Evolutionary conservation across 2,329 filamentous ascomycete genomes (phyloP), one percentile per base, ranked within the genome.

Genomic region (Calonectria pseudoreteaudii): DNA sequence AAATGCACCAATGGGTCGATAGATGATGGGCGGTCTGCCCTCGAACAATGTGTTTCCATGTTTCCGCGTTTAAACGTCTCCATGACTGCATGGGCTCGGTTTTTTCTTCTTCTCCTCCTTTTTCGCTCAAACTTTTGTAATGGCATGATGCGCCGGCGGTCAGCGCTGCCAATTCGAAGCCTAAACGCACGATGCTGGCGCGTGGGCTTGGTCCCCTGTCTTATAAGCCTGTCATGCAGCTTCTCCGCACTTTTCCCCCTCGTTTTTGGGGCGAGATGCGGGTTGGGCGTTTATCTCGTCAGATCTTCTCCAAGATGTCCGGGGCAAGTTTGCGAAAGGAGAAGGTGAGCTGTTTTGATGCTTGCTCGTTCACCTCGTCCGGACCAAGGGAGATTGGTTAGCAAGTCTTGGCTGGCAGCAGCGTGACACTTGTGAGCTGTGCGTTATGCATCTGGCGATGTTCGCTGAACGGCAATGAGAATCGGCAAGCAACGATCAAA

Each of bases 21-120:
- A 77, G 76, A 79, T 78, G 71, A 75, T 50, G 71, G 71, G 78
- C 71, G 73, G 77, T 72, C 75, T 78, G 72, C 78, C 75, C 78
- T 77, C 73, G 68, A 80, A 80, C 74, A 80, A 79, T 72, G 79
- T 75, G 76, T 76, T 79, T 77, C 78, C 77, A 68, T 65, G 65
- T 65, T 70, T 73, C 66, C 66, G 66, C 47, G 66, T 64, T 62
- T 58, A 30, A 23, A 53, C 26, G 18, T 14, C n/a, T 34, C 44
- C 41, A 41, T 44, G 64, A 44, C 20, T 67, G 41, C 52, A 60
- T 60, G 52, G 52, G 28, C 34, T 53, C 16, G 20, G n/a, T 28
- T 31, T 7, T 36, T 28, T 41, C n/a, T n/a, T n/a, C n/a, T n/a
- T n/a, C n/a, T n/a, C n/a, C n/a, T n/a, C n/a, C n/a, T 56, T 18